Evolutionary conservation across 805 yeast genomes (phyloP), one percentile per base, ranked within the genome.

Genomic region (Saccharomycopsis sp.): DNA sequence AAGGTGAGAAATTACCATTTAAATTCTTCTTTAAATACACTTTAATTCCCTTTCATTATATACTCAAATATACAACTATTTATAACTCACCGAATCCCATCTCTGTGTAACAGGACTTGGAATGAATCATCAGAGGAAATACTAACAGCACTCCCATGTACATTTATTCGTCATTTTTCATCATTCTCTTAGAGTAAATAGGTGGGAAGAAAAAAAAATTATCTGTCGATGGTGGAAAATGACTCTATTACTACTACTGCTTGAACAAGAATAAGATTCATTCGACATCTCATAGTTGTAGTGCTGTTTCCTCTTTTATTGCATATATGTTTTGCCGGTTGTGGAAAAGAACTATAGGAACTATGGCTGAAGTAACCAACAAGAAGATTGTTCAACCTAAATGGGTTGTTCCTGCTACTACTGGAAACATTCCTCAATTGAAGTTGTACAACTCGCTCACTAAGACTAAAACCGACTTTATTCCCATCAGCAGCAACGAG

Each of bases 361-460:
- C 3, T 7, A 44, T 44, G 49, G 49, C 49, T 44, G 49, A 44
- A 44, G 38, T 29, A n/a, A 55, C 59, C 29, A 64, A 56, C 42
- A 68, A 64, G 56, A 75, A 73, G 61, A 71, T 72, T 35, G 65
- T 65, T 24, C 86, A 80, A 66, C 86, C 86, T n/a, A 69, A 73
- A 58, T 82, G 86, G 86, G 68, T 66, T 59, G 56, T 44, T 62
- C 65, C 60, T 3, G 59, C 68, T 44, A 57, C 61, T 41, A 47
- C 51, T n/a, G 50, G 61, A 2, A 65, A 58, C 19, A 66, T 67
- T 25, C 78, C 83, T 0, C 75, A 72, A 7, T 76, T 92, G 64
- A 85, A 83, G 67, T 70, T 92, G 51, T 90, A 82, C 79, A 92
- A 92, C 75, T 82, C 96, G 3, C 77, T 93, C 65, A 93, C 98